Conservation (phyloP, 371 early-diverging fungal species). For the Rhizopus sp. region DNA sequence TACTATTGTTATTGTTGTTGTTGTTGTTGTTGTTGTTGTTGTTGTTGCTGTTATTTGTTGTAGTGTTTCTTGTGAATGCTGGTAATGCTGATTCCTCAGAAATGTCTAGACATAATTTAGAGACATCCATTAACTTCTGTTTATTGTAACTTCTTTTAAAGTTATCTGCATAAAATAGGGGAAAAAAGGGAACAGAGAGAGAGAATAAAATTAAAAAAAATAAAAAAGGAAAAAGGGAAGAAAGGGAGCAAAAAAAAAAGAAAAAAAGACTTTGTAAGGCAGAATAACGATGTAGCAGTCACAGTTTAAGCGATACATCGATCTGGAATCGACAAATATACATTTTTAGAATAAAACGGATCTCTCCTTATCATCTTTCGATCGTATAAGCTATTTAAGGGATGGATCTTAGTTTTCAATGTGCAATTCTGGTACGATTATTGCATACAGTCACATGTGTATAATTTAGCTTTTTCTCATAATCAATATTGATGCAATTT, state of each 20-base stretch:
- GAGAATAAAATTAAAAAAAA: background rate
- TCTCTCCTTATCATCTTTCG: background rate
- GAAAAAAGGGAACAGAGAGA: background rate
- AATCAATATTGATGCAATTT: too few relatives aligned
- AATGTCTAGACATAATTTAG: constrained; percentile 20
- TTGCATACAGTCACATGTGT: too few relatives aligned
- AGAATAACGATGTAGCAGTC: background rate
- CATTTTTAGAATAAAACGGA: background rate
- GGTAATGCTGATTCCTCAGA: constrained; percentile 4
- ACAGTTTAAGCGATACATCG: background rate
- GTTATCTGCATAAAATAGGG: background rate
- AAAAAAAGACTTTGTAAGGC: constrained; percentile 1
- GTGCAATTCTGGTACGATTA: too few relatives aligned
- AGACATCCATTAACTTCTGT: constrained; percentile 19
- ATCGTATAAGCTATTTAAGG: too few relatives aligned
- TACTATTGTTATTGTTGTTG: too few relatives aligned
- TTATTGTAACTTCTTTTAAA: background rate
- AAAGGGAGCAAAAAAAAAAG: background rate
- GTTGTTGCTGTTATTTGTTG: background rate
- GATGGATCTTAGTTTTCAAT: too few relatives aligned
- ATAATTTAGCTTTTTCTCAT: too few relatives aligned
- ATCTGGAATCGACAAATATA: constrained; percentile 3
- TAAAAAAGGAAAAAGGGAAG: constrained; percentile 3
- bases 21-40: background rate
- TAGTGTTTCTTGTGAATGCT: constrained; percentile 4